Conservation (phyloP, 148 eudicot species). For the Vaccinium darrowii region DNA sequence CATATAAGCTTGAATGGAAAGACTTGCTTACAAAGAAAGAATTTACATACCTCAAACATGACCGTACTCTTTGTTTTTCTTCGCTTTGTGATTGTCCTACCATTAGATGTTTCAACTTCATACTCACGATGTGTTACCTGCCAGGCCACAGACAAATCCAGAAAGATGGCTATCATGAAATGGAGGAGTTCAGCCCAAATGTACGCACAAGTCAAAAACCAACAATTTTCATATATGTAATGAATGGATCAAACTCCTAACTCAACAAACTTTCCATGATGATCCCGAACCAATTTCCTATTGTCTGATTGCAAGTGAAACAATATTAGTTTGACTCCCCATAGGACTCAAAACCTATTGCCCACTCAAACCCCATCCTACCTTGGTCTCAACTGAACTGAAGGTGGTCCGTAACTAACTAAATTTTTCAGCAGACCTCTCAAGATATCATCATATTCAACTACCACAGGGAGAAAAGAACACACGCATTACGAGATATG, state of each 20-base stretch:
- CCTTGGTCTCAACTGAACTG: not conserved
- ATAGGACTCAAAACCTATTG: not conserved
- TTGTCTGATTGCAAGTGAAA: not conserved
- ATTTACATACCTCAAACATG: constrained; percentile 71
- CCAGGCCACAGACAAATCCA: constrained; percentile 15
- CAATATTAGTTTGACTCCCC: not conserved
- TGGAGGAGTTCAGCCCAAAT: constrained; percentile 4
- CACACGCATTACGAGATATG: constrained; percentile 3
- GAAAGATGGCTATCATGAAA: constrained; percentile 12
- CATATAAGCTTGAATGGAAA: constrained; percentile 4
- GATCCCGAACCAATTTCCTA: not conserved
- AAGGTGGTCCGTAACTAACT: constrained; percentile 1
- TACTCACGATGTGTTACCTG: constrained; percentile 94
- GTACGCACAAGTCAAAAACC: not conserved
- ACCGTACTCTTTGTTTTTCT: constrained; percentile 89
- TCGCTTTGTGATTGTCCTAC: constrained; percentile 72
- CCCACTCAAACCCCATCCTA: not conserved
- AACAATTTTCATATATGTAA: not conserved
- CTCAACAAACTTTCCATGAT: not conserved
- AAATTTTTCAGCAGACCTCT: not conserved
- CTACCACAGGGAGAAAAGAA: not conserved
- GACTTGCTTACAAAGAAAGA: constrained; percentile 11
- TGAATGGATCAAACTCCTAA: constrained; percentile 6
- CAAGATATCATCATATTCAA: not conserved
- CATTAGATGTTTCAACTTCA: constrained; percentile 91